phyloP scores from a whole-genome alignment of 2,329 filamentous ascomycete genomes.

The Colletotrichum spaethianum region DNA sequence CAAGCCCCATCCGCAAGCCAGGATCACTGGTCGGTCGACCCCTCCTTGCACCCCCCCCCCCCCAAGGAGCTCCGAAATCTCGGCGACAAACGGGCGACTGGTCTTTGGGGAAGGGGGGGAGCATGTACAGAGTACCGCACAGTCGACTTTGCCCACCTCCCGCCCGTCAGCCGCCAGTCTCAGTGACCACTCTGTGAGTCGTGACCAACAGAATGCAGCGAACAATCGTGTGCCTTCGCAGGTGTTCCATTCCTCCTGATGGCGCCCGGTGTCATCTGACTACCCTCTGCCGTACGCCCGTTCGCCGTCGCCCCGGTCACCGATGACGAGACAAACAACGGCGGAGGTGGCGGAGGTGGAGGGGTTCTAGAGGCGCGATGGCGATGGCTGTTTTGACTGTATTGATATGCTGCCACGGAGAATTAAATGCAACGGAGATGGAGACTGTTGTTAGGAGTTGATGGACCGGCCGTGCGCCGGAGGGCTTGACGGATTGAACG shows the following conservation, averaged over 20 bases:
- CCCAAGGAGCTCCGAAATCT: constrained; percentile 37
- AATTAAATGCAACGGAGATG: constrained; percentile 7
- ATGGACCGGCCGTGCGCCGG: constrained; percentile 36
- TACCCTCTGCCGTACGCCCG: constrained; percentile 21
- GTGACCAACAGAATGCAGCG: constrained; percentile 17
- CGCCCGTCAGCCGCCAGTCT: constrained; percentile 15
- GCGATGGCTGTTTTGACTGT: constrained; percentile 30
- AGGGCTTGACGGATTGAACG: constrained; percentile 36
- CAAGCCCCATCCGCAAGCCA: constrained; percentile 36
- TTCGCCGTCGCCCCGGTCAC: constrained; percentile 31
- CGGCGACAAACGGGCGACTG: constrained; percentile 35
- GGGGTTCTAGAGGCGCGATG: constrained; percentile 7
- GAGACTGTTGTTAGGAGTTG: constrained; percentile 1
- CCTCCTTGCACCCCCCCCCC: constrained; percentile 27
- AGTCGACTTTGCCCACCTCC: constrained; percentile 14
- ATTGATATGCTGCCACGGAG: constrained; percentile 31
- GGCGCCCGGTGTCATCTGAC: constrained; percentile 39
- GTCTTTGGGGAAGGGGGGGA: not conserved
- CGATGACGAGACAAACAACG: constrained; percentile 21
- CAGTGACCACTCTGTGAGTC: constrained; percentile 1
- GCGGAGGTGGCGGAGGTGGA: constrained; percentile 10
- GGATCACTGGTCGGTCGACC: constrained; percentile 32
- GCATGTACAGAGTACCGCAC: constrained; percentile 23
- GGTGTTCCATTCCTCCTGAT: constrained; percentile 37
- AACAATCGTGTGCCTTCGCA: constrained; percentile 35